Percentiles rank a stretch among this genome's conserved stretches.
phyloP scores from a whole-genome alignment of 2,329 filamentous ascomycete species.

The Botrytis hyacinthi region DNA sequence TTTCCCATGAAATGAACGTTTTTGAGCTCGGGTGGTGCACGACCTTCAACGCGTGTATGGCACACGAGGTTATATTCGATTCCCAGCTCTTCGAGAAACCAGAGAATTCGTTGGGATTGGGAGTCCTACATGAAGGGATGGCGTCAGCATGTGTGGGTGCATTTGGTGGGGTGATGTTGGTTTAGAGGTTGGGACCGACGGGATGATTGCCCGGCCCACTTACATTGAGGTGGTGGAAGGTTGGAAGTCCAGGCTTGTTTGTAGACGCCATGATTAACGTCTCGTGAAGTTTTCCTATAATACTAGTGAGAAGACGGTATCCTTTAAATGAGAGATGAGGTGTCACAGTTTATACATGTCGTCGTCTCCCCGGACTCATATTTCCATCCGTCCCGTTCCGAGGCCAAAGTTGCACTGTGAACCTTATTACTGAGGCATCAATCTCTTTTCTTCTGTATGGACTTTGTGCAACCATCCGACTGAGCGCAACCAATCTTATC shows the following conservation, averaged over 20 bases:
- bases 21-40: conserved; percentile 67
- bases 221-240: conserved; percentile 35
- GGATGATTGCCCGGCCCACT: conserved; percentile 4
- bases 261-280: not conserved
- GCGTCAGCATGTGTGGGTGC: not conserved
- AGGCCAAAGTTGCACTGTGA: no score
- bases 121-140: conserved; percentile 50
- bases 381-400: not conserved
- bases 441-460: not conserved
- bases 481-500: not conserved
- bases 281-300: not conserved
- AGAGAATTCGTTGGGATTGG: conserved; percentile 64
- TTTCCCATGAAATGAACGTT: conserved; percentile 82
- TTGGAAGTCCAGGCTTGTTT: conserved; percentile 23
- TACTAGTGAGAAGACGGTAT: not conserved
- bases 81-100: conserved; percentile 67
- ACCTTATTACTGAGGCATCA: not conserved
- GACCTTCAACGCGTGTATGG: conserved; percentile 40
- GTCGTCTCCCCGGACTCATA: not conserved
- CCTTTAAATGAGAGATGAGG: no score
- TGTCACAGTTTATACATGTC: not conserved
- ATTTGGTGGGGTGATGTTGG: not conserved
- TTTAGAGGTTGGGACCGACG: not conserved
- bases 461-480: not conserved
- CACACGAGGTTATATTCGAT: conserved; percentile 77